Percentiles rank a stretch among this genome's conserved stretches.
Evolutionary conservation across 2,329 filamentous ascomycete species (phyloP).

Genomic region (Ophiostoma novo-ulmi): DNA sequence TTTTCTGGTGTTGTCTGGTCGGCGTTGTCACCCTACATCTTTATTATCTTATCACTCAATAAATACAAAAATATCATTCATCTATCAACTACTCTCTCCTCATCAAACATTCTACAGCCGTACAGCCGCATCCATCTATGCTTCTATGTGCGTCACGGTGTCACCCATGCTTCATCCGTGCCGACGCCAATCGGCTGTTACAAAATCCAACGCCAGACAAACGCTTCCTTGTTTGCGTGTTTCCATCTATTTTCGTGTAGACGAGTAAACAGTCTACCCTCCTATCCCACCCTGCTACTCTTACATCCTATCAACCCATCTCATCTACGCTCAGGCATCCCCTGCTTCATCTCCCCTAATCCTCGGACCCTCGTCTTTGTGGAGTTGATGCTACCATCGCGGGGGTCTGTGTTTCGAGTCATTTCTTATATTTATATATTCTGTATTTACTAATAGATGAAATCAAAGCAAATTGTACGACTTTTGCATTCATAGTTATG

Average conservation of each 20-base stretch:
- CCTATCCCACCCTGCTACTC: not conserved
- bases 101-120: not conserved
- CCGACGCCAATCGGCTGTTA: not conserved
- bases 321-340: conserved; percentile 5
- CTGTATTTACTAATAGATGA: not conserved
- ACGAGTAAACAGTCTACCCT: not conserved
- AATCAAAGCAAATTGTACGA: not conserved
- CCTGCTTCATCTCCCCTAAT: conserved; percentile 1
- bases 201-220: not conserved
- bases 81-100: too few species aligned
- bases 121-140: too few species aligned
- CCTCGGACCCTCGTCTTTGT: conserved; percentile 7
- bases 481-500: not conserved
- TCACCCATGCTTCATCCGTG: too few species aligned
- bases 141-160: too few species aligned
- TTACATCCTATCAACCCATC: not conserved
- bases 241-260: not conserved
- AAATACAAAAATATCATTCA: not conserved
- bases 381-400: conserved; percentile 11
- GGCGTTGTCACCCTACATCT: not conserved
- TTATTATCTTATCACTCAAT: not conserved
- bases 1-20: not conserved
- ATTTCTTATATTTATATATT: not conserved
- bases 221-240: not conserved
- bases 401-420: conserved; percentile 3